Evolutionary conservation across 345 rosid species (phyloP).

Genomic region (Citrus cavaleriei): DNA sequence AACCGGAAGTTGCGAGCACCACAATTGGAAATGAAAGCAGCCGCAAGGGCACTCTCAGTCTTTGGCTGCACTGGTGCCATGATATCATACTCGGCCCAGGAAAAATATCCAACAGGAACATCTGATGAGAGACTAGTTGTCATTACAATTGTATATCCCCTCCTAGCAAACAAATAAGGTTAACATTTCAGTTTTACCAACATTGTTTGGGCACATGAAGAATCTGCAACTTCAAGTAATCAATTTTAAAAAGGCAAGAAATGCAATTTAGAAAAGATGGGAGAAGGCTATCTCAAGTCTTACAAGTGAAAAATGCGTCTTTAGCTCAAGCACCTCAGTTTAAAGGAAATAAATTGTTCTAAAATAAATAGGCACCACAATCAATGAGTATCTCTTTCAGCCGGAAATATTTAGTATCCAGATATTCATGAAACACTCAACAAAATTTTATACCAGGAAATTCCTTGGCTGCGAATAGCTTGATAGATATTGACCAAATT

Average conservation of each 20-base stretch:
- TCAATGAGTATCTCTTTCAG: neutral
- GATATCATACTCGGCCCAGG: slow-evolving; percentile 96
- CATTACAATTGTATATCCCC: slow-evolving; percentile 75
- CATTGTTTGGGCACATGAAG: neutral
- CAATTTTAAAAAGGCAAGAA: neutral
- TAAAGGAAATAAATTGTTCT: neutral
- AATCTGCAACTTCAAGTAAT: neutral
- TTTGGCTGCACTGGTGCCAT: slow-evolving; percentile 90
- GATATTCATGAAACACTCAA: neutral
- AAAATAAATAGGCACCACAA: neutral
- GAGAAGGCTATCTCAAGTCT: neutral
- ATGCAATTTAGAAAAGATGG: neutral
- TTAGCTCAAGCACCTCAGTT: neutral
- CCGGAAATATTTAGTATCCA: neutral
- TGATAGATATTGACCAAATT: neutral
- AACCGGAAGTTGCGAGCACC: slow-evolving; percentile 86
- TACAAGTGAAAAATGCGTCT: neutral
- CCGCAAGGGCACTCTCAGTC: slow-evolving; percentile 81
- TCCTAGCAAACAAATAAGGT: slow-evolving; percentile 39
- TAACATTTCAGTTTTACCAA: slow-evolving; percentile 1
- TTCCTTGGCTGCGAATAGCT: neutral
- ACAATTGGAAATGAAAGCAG: slow-evolving; percentile 96
- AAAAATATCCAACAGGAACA: slow-evolving; percentile 98
- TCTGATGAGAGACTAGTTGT: slow-evolving; percentile 98
- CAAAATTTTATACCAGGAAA: neutral